Evolutionary conservation across 129 eudicot species (phyloP), one percentile per base, ranked within the genome.

Genomic region (Saussurea involucrata): DNA sequence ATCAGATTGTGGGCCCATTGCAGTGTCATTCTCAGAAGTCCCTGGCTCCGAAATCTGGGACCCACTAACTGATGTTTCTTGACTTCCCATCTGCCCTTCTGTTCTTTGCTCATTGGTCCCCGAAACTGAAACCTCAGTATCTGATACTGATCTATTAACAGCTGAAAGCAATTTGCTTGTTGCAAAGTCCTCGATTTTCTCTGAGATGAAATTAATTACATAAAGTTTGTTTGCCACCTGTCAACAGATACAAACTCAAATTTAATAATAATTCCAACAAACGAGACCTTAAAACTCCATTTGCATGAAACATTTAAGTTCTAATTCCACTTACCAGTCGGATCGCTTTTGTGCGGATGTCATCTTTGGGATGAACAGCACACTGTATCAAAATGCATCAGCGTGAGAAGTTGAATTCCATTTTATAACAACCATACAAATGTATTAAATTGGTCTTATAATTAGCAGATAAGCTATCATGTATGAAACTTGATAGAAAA

Each of bases 161-260:
- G 95, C 96, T 71, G 91, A 89, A 71, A 95, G 86, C 81, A 92
- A 87, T 88, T 85, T 92, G 60, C 81, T 84, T 65, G 84, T 88
- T 22, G 97, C 97, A 84, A 81, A 95, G 79, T 88, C 82, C 86
- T 95, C 97, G 40, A 95, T 86, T 33, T 80, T 85, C 75, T 88
- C 95, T 20, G 97, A 79, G 65, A 92, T 82, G 78, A 79, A 78
- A 66, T 67, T 69, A n/a, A 92, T 84, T 27, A 81, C 86, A 76
- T 85, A 95, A 66, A 95, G 97, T 72, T 95, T 95, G 87, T 92
- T 90, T 20, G 97, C 85, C 82, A 90, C 99, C 99, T 95, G 91
- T 37, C 22, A 81, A 78, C 53, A 73, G 49, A 85, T 3, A 77
- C 17, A 58, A 32, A 80, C 33, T 72, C 44, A 44, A 22, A 20